Evolutionary conservation across 164 flowering plant species (phyloP), one percentile per base, ranked within the genome.

Genomic region (Umbilicus rupestris): DNA sequence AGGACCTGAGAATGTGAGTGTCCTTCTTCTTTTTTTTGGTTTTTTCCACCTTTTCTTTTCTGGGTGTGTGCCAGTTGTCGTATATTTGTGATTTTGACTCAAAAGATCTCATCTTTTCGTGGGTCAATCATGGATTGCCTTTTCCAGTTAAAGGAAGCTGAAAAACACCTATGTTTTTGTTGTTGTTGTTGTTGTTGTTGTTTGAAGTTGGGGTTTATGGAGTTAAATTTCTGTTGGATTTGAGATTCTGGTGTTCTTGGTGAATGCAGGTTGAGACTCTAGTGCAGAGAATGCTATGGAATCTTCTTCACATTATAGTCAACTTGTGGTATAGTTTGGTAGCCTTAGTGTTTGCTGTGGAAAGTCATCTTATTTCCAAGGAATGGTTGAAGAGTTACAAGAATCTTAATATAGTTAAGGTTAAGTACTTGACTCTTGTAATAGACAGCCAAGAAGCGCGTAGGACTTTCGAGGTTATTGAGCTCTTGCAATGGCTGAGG

Each of bases 401-500:
- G 42, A 26, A 66, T 62, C 72, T 92, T 28, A 71, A 85, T 73
- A 28, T 84, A 44, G 73, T 46, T 45, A 86, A 80, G 31, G 82
- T 95, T 31, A 73, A 57, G 35, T 82, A 81, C 76, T 80, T 95
- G 62, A 97, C 97, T n/a, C 67, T 95, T 72, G 97, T 84, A 58
- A 63, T 95, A 28, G 97, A 90, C 69, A 87, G 92, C 76, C 90
- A 91, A 69, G 97, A 94, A 73, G 96, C 93, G 68, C 73, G 42
- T n/a, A 58, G 79, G 11, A 84, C 76, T 30, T 66, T 80, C 39
- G 76, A 79, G 74, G 73, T 95, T 67, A 46, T 84, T 50, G 70
- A 83, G 73, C 88, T 95, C 71, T 64, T 95, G 76, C 60, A 70
- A 41, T 88, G 97, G 96, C 73, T 92, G 62, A 72, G 73, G 62